Evolutionary conservation across 164 flowering plant genomes (phyloP).

Genomic region (Brasenia schreberi): DNA sequence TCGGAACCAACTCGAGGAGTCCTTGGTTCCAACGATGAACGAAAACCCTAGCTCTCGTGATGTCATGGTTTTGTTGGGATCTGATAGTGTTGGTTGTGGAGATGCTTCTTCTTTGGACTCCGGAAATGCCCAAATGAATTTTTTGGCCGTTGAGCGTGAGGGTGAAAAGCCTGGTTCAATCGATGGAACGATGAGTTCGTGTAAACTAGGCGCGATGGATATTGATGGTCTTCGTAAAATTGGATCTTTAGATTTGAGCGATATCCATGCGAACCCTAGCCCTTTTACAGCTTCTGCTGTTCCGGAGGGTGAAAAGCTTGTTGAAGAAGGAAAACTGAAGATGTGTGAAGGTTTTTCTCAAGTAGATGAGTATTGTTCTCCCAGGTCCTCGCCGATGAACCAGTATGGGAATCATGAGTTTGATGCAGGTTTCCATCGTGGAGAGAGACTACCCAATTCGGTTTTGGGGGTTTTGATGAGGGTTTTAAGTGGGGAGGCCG

Average conservation of each 20-base stretch:
- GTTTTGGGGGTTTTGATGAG: constrained; percentile 43
- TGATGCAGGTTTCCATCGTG: background rate
- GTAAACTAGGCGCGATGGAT: background rate
- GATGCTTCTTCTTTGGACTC: background rate
- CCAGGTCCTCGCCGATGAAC: background rate
- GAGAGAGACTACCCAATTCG: constrained; percentile 7
- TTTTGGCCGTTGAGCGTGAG: background rate
- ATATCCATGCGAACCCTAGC: background rate
- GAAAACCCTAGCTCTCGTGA: background rate
- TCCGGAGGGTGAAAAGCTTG: background rate
- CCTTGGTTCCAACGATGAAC: background rate
- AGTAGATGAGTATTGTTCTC: background rate
- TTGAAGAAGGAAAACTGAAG: background rate
- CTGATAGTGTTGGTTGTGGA: background rate
- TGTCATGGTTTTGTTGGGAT: background rate
- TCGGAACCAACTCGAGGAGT: background rate
- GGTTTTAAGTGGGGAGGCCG: constrained; percentile 27
- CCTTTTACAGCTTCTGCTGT: background rate
- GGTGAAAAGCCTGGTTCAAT: background rate
- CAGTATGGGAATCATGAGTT: background rate
- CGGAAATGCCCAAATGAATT: background rate
- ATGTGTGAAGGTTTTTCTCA: background rate
- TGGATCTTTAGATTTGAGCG: background rate
- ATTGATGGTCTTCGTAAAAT: background rate
- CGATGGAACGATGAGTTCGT: background rate